Evolutionary conservation across 768 basidiomycete species (phyloP).

Genomic region (Naganishia vishniacii): DNA sequence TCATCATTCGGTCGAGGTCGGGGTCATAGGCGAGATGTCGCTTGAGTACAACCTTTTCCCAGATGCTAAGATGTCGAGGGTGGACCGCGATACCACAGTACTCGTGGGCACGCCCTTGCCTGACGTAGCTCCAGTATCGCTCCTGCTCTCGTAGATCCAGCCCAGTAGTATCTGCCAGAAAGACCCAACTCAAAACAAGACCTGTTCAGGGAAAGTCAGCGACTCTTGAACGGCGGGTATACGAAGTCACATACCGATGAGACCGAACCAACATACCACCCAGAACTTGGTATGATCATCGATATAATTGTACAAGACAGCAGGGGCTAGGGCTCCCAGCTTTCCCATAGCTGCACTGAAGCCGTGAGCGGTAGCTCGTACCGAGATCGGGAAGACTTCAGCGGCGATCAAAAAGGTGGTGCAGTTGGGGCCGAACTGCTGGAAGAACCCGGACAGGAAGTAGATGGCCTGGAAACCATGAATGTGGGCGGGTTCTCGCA

Average conservation of each 20-base stretch:
- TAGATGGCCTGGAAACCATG: slow-evolving; percentile 50
- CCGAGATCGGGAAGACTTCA: slow-evolving; percentile 51
- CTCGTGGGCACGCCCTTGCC: slow-evolving; percentile 42
- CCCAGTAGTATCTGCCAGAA: slow-evolving; percentile 51
- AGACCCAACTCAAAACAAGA: slow-evolving; percentile 37
- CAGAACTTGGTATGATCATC: slow-evolving; percentile 42
- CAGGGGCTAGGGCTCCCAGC: slow-evolving; percentile 50
- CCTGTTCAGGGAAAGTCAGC: slow-evolving; percentile 25
- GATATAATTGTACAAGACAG: slow-evolving; percentile 51
- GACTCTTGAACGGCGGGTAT: slow-evolving; percentile 19
- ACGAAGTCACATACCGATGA: slow-evolving; percentile 31
- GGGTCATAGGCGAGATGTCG: slow-evolving; percentile 49
- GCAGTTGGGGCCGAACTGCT: slow-evolving; percentile 40
- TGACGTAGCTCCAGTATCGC: slow-evolving; percentile 50
- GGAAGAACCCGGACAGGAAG: slow-evolving; percentile 49
- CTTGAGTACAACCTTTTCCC: slow-evolving; percentile 47
- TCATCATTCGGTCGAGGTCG: slow-evolving; percentile 44
- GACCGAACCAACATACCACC: slow-evolving; percentile 50
- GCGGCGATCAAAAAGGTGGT: slow-evolving; percentile 51
- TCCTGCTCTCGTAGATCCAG: slow-evolving; percentile 51
- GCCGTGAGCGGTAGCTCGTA: slow-evolving; percentile 51
- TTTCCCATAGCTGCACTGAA: slow-evolving; percentile 50
- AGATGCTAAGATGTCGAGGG: slow-evolving; percentile 48
- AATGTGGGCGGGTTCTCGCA: slow-evolving; percentile 42
- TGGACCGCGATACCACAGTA: slow-evolving; percentile 52